Evolutionary conservation across 1,139 yeast genomes (phyloP).

Genomic region (Pichia sp.): DNA sequence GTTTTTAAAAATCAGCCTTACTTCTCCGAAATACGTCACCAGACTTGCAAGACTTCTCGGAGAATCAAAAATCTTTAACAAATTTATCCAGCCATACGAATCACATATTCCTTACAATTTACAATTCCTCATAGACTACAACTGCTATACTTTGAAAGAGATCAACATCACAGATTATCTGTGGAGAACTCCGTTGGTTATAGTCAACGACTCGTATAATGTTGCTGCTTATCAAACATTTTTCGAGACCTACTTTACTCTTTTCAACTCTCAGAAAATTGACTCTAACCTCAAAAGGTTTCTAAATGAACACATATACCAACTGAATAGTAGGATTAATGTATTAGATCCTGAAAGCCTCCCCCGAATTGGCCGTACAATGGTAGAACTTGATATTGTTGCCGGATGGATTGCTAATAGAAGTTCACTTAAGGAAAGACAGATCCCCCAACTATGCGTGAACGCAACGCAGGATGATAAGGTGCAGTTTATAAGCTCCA

Average conservation of each 20-base stretch:
- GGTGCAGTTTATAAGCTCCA: slow-evolving; percentile 26
- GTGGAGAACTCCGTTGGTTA: slow-evolving; percentile 41
- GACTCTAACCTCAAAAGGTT: slow-evolving; percentile 19
- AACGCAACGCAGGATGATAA: not conserved
- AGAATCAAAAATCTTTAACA: slow-evolving; percentile 40
- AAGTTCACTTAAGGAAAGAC: slow-evolving; percentile 39
- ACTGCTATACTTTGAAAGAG: slow-evolving; percentile 84
- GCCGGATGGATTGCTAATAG: slow-evolving; percentile 60
- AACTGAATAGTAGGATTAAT: slow-evolving; percentile 17
- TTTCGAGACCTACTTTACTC: slow-evolving; percentile 20
- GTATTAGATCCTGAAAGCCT: slow-evolving; percentile 29
- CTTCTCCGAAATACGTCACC: slow-evolving; percentile 58
- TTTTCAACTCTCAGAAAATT: slow-evolving; percentile 25
- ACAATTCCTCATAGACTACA: slow-evolving; percentile 80
- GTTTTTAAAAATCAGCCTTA: slow-evolving; percentile 63
- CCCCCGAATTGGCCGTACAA: slow-evolving; percentile 55
- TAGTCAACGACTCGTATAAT: slow-evolving; percentile 7
- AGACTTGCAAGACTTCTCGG: slow-evolving; percentile 59
- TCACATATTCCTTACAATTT: slow-evolving; percentile 73
- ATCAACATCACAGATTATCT: slow-evolving; percentile 38
- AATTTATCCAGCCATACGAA: slow-evolving; percentile 54
- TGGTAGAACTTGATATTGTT: slow-evolving; percentile 65
- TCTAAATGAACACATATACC: slow-evolving; percentile 14
- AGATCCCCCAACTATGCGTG: slow-evolving; percentile 26
- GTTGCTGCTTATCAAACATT: slow-evolving; percentile 17